These are phyloP conservation scores for Aspergillus campestris DNA, from an alignment of 495 filamentous ascomycete genomes.

Conservation along the genomic window DNA sequence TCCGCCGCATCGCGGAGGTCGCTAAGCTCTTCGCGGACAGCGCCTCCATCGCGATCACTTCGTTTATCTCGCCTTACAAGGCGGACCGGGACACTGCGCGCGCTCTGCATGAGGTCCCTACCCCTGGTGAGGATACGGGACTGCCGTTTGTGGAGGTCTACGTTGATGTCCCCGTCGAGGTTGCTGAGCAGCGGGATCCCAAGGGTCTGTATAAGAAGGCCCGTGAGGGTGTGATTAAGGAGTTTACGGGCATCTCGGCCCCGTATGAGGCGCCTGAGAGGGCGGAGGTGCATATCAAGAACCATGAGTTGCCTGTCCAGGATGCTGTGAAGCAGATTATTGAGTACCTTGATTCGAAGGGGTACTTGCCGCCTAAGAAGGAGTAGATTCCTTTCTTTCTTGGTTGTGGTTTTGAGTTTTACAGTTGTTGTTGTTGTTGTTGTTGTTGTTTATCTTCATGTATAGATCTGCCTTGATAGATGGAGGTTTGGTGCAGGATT, in stretches of 20 bases:
- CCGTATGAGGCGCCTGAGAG: slow-evolving; percentile 87
- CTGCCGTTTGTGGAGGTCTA: slow-evolving; percentile 89
- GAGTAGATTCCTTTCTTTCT: slow-evolving; percentile 15
- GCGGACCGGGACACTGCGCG: slow-evolving; percentile 79
- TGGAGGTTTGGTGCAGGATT: too few species aligned
- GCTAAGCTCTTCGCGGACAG: slow-evolving; percentile 93
- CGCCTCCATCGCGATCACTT: slow-evolving; percentile 78
- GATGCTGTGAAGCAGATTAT: slow-evolving; percentile 81
- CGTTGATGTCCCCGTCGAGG: slow-evolving; percentile 78
- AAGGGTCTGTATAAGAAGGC: slow-evolving; percentile 99
- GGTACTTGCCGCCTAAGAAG: slow-evolving; percentile 47
- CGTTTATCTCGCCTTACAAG: slow-evolving; percentile 92
- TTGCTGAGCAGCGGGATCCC: slow-evolving; percentile 90
- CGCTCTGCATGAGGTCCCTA: slow-evolving; percentile 56
- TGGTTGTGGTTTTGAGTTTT: neutral
- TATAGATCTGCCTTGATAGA: neutral
- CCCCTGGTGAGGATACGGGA: slow-evolving; percentile 41
- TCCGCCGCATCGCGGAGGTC: slow-evolving; percentile 90
- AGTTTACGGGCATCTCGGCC: slow-evolving; percentile 87
- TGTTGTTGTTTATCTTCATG: neutral
- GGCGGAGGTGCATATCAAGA: slow-evolving; percentile 79
- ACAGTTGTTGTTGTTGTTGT: neutral
- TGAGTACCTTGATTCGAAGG: slow-evolving; percentile 61
- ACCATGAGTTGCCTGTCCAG: slow-evolving; percentile 66
- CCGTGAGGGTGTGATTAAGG: slow-evolving; percentile 82